These are phyloP conservation scores for Neostapfia colusana DNA, from an alignment of 176 grass and related monocot genomes.

Conservation along the genomic window DNA sequence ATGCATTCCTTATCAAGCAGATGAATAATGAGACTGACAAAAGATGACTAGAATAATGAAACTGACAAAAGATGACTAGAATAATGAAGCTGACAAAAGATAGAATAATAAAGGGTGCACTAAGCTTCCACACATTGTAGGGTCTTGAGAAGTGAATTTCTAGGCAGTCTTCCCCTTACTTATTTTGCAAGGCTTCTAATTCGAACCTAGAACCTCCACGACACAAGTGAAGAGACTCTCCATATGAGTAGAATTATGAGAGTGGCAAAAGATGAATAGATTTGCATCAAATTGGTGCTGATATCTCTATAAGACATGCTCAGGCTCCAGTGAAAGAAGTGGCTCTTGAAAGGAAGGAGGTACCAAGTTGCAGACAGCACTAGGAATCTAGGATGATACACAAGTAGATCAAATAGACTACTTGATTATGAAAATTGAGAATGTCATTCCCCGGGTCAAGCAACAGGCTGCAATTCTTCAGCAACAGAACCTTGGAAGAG, in stretches of 20 bases:
- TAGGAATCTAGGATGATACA: conserved; percentile 29
- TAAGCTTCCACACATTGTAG: too few species aligned
- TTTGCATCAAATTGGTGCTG: conserved; percentile 13
- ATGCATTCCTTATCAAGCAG: neutral
- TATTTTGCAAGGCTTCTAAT: too few species aligned
- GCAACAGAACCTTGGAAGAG: conserved; percentile 66
- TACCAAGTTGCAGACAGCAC: conserved; percentile 7
- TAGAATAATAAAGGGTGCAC: too few species aligned
- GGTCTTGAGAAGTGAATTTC: too few species aligned
- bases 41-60: too few species aligned
- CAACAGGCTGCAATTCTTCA: conserved; percentile 60
- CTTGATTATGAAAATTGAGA: too few species aligned
- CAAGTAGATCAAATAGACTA: too few species aligned
- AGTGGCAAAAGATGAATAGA: conserved; percentile 25
- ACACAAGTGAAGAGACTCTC: too few species aligned
- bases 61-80: too few species aligned
- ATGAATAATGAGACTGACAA: conserved; percentile 11
- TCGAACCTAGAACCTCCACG: too few species aligned
- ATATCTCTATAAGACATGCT: conserved; percentile 40
- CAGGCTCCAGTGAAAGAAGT: conserved; percentile 9
- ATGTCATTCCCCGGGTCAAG: conserved; percentile 31
- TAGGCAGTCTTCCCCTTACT: too few species aligned
- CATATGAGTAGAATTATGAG: conserved; percentile 18
- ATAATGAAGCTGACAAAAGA: too few species aligned
- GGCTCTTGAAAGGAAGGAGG: conserved; percentile 7